Evolutionary conservation across 768 basidiomycete species (phyloP).

Genomic region (Amanita pallidorosea): DNA sequence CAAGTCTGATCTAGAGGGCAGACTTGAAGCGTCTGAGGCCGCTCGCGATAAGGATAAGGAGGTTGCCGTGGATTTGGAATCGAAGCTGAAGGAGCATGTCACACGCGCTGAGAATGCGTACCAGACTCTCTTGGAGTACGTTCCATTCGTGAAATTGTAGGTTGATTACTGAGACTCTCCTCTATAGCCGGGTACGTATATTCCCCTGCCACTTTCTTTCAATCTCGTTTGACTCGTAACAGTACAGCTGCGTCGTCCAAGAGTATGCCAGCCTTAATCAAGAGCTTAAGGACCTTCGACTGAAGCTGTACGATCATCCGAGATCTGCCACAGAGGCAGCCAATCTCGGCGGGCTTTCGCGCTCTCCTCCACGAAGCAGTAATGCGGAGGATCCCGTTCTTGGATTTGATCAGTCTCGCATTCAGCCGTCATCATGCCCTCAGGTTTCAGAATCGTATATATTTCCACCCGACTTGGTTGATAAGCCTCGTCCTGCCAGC

Average conservation of each 20-base stretch:
- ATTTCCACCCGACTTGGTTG: slow-evolving; percentile 33
- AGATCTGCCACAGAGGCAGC: background rate
- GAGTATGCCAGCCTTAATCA: slow-evolving; percentile 20
- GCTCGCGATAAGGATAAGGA: slow-evolving; percentile 39
- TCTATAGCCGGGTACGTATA: slow-evolving; percentile 21
- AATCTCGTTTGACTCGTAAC: slow-evolving; percentile 1
- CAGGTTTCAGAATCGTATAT: slow-evolving; percentile 25
- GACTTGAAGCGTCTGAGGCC: slow-evolving; percentile 27
- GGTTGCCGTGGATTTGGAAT: slow-evolving; percentile 39
- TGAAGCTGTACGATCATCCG: background rate
- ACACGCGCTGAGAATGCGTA: slow-evolving; percentile 33
- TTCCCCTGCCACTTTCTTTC: background rate
- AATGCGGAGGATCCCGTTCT: background rate
- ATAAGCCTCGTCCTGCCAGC: slow-evolving; percentile 16
- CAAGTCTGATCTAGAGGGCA: slow-evolving; percentile 20
- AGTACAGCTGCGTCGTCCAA: slow-evolving; percentile 24
- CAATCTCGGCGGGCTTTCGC: background rate
- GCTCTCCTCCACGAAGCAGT: background rate
- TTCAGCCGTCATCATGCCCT: slow-evolving; percentile 20
- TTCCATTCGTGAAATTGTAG: slow-evolving; percentile 7
- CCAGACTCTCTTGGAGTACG: slow-evolving; percentile 29
- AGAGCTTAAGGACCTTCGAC: slow-evolving; percentile 15
- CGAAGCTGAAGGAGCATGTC: slow-evolving; percentile 41
- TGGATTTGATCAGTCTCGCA: slow-evolving; percentile 19
- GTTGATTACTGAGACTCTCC: background rate